Evolutionary conservation across 1,139 yeast genomes (phyloP), one percentile per base, ranked within the genome.

Genomic region (Sugiyamaella sp.): DNA sequence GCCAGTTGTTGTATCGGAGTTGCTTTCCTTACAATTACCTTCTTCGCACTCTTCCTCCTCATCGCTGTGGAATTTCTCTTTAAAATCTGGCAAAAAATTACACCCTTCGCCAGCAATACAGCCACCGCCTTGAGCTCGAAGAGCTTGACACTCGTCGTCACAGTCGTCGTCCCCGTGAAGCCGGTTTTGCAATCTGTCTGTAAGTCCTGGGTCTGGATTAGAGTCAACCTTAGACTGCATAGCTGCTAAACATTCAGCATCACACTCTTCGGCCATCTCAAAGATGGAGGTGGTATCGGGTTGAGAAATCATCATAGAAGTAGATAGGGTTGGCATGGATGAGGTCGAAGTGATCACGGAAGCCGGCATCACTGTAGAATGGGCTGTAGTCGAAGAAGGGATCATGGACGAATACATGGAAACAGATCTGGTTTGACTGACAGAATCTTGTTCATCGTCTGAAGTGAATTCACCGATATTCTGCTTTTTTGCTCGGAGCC

Each of bases 401-500:
- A 21, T 6, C 21, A 37, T 37, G 21, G 20, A 14, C 29, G 37
- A 3, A 22, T 21, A 22, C 37, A 20, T 29, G 16, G 38, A 16
- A n/a, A 33, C 9, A n/a, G 38, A 29, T 29, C n/a, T 6, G 14
- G 35, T 10, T 29, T 29, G 35, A 10, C 35, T 4, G 14, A 22
- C 27, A 10, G 21, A 6, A 16, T 53, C 52, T 17, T 45, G 19
- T 2, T 54, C 53, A 3, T 47, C 56, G 20, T 47, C 51, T 17
- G 52, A 27, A 10, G 50, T 29, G 20, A 38, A 46, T 10, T 46
- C 48, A 16, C 44, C 52, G 33, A 46, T 46, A 35, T 25, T 42
- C 43, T 44, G 49, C 24, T 37, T 47, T 38, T 21, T 51, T 5
- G 53, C 35, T 27, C 21, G 37, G 32, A 49, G 43, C 53, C 53